Evolutionary conservation across 805 yeast genomes (phyloP), one percentile per base, ranked within the genome.

Genomic region (Yamadazyma laniorum): DNA sequence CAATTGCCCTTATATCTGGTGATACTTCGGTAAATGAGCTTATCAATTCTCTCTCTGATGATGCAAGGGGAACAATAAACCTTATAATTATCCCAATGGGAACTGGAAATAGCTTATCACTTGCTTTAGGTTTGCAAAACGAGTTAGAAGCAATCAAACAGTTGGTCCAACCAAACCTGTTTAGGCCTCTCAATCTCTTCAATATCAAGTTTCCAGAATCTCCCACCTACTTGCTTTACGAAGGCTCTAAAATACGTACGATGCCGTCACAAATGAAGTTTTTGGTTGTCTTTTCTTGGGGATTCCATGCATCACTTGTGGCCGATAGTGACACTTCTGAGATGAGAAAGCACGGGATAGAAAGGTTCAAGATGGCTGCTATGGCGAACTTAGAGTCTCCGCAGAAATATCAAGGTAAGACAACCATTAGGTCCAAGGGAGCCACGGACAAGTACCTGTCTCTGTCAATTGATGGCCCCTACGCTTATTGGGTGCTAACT

Each of bases 1-100:
- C 84, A 1, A 61, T 84, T 7, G 54, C 85, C 2, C 62, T 89
- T 25, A 58, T 90, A 6, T 83, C 95, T 26, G 97, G 97, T 2
- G 97, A 90, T 53, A 89, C 96, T 1, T 80, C 95, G 1, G 64
- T 87, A 4, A 78, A 75, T 34, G 97, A 90, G 56, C 77, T 90
- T 35, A 49, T 87, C 39, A 89, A 89, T 54, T 65, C 58, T 14
- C 55, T 73, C 18, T 52, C 45, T 9, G 27, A 25, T 11, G 30
- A 6, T 3, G 34, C 35, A 4, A 36, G 25, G 2, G 43, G 43
- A 44, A 29, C 35, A 1, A 37, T 66, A 5, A 47, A 50, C 1
- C 37, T 77, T 2, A 12, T 48, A 61, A 25, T 62, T 63, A 26
- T 90, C 12, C 95, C 96, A 0, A 68, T 80, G 42, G 97, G 97